Base-by-base conservation (phyloP, 2,329 filamentous ascomycete species). In the Rutstroemia sydowiana region DNA sequence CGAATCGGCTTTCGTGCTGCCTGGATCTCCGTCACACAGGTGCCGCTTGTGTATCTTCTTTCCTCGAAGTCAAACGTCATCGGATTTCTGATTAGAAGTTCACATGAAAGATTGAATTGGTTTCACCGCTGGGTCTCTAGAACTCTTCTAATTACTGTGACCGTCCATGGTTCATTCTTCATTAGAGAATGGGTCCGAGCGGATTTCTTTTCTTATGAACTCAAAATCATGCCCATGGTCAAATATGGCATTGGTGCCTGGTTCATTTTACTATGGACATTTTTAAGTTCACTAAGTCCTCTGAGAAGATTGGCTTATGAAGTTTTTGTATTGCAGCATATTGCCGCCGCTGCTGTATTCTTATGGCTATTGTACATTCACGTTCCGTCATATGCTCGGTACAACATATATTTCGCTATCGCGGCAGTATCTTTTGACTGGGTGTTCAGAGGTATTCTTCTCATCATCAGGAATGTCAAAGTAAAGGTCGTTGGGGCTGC, bases 81-180 rank as follows among this genome's bases (percentile, higher is more conserved):
- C n/a, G 82, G 79, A 1, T 71, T 75, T 48, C 67, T 88, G 21
- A 73, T 77, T 3, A 84, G 84, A 10, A 74, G 77, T 9, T 81
- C 82, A 55, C 81, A 87, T 61, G 84, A 88, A 67, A 75, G 81
- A 8, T 70, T 88, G 53, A 87, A 86, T 64, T 88, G 84, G 84
- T 68, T 87, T 48, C 85, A 88, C 61, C 76, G 85, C 55, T 88
- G 85, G 84, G 78, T 83, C 9, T 82, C 80, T 3, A 76, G 85
- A 53, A 84, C 81, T 51, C 78, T 88, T 69, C 76, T 88, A 32
- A 69, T 87, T 14, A 86, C 81, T 0, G 79, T 79, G 1, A 82
- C 82, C 1, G 74, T 87, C 3, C 85, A 88, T 60, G 83, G 85
- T 54, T 85, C 79, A 59, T 79, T 85, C 65, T 88, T 87, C 65